A percentile compares a stretch with the other conserved stretches of the same genome.
phyloP scores from a whole-genome alignment of 345 rosid genomes.

The Eucalyptus rudis region DNA sequence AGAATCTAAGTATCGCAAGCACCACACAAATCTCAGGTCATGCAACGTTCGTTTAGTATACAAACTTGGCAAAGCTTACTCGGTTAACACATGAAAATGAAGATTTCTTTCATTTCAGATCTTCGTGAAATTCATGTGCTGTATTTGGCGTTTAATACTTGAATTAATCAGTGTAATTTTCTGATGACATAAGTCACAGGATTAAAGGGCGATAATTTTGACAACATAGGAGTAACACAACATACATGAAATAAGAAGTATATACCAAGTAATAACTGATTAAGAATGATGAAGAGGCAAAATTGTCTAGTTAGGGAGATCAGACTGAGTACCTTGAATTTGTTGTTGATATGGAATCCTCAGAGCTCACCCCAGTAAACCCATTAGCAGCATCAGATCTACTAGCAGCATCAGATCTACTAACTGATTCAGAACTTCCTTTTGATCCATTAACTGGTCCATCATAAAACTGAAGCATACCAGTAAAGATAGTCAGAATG shows the following conservation, averaged over 20 bases:
- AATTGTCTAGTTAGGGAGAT: background rate
- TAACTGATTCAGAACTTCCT: slow-evolving; percentile 5
- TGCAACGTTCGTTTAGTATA: background rate
- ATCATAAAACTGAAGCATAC: slow-evolving; percentile 38
- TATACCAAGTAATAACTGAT: background rate
- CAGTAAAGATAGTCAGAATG: slow-evolving; percentile 1
- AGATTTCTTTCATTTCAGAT: background rate
- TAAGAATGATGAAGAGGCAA: background rate
- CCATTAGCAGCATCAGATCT: slow-evolving; percentile 5
- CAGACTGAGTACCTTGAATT: background rate
- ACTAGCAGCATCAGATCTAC: no score
- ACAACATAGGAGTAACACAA: background rate
- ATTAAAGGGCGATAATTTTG: background rate
- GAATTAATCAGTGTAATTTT: background rate
- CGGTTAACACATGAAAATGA: background rate
- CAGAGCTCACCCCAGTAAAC: background rate
- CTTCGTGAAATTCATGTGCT: background rate
- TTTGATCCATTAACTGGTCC: slow-evolving; percentile 39
- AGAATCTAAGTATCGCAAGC: background rate
- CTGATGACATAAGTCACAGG: background rate
- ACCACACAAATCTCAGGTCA: background rate
- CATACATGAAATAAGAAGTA: background rate
- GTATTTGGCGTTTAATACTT: background rate
- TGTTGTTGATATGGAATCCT: background rate
- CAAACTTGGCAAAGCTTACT: background rate